Evolutionary conservation across 805 yeast species (phyloP), one percentile per base, ranked within the genome.

Genomic region (Wickerhamomyces bovis): DNA sequence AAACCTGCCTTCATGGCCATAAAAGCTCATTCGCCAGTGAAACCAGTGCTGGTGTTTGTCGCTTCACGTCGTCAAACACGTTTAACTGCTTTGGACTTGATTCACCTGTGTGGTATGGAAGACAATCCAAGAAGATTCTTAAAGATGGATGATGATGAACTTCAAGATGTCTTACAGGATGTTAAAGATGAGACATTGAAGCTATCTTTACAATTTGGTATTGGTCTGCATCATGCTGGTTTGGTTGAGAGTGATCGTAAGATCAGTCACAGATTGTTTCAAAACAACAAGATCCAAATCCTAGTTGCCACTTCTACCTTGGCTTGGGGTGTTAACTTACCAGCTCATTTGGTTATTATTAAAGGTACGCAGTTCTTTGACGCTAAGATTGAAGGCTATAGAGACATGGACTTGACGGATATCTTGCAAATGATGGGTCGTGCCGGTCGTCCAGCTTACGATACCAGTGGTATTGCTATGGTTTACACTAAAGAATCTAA

Each of bases 301-400:
- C 70, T 94, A 16, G 83, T 95, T 56, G 90, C 97, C 70, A 94
- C 99, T 0, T 95, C 98, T 1, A 94, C 99, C 1, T 76, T 94
- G 50, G 99, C 99, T 0, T 94, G 99, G 99, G 99, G 99, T 76
- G 98, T 94, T 23, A 94, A 94, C 62, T 71, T 94, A 47, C 99
- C 99, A 1, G 99, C 99, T 2, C 97, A 96, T 6, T 92, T 89
- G 44, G 99, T 94, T 16, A 87, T 94, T 50, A 83, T 94, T 38
- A 94, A 94, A 60, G 99, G 99, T 1, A 94, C 99, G 0, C 97
- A 92, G 60, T 88, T 94, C 3, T 94, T 90, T 63, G 95, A 94
- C 63, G 76, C 98, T 0, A 88, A 90, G 62, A 84, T 84, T 45
- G 99, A 98, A 72, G 99, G 97, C 0, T 88, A 83, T 59, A 80